Evolutionary conservation across 495 filamentous ascomycete genomes (phyloP), one percentile per base, ranked within the genome.

Genomic region (Aspergillus affinis): DNA sequence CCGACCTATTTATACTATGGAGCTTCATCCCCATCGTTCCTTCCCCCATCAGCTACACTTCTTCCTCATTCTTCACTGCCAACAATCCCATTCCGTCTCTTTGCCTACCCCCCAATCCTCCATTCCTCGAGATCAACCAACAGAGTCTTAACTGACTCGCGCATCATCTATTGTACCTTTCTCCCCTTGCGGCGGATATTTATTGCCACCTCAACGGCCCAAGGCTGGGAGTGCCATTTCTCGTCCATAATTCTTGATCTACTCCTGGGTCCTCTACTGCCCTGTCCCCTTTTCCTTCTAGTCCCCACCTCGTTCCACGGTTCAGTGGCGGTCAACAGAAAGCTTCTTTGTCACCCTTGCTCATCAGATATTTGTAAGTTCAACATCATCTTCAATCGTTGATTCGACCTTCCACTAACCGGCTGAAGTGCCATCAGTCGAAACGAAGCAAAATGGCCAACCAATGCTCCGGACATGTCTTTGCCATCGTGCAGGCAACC

Each of bases 381-480:
- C 30, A 26, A 26, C 23, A 26, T 26, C 36, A 15, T 4, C 36
- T 17, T 41, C 36, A 15, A 15, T 2, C 13, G 2, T 15, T 10
- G 12, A 2, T 17, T 41, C 13, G 36, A 41, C 36, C 36, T 41
- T 4, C 12, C 36, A 21, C 36, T 54, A 26, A 54, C 52, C 4
- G 5, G 4, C 17, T 21, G 41, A n/a, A 19, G 52, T 44, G 62
- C 36, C 36, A 59, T 41, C 48, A 74, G 21, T 41, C 13, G 13
- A 41, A 41, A 13, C 36, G 29, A 32, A 10, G 10, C 36, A 32
- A 8, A 48, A 80, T 80, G 78, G 76, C 77, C 59, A 80, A 80
- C 62, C 74, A 78, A 53, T 80, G 78, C 62, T 73, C 75, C 49
- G 77, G 77, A 57, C 78, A 80, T 55, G 57, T 65, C 29, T 80